A percentile compares a stretch with the other conserved stretches of the same genome.
phyloP scores from a whole-genome alignment of 305 asterid species.

The Withania somnifera region DNA sequence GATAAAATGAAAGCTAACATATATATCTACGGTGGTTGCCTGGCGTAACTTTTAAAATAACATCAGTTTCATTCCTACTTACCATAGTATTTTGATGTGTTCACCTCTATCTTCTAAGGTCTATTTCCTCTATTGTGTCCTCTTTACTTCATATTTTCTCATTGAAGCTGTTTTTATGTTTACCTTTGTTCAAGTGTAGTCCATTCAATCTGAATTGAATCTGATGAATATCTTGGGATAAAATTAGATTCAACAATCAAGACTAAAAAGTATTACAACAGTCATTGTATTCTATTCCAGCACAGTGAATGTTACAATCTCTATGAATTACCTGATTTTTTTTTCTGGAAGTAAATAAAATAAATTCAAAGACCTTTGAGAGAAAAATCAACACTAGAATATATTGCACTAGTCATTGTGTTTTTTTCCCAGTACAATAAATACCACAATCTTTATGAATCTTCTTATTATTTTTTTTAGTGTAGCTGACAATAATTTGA shows the following conservation, averaged over 20 bases:
- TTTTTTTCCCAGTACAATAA: no score
- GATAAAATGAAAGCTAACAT: neutral
- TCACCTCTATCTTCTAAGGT: neutral
- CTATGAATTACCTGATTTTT: neutral
- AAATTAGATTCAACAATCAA: neutral
- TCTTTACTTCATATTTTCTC: neutral
- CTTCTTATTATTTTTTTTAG: no score
- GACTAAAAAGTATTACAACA: neutral
- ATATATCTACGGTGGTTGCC: neutral
- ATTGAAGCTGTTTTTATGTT: neutral
- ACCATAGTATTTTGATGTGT: neutral
- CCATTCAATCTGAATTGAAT: neutral
- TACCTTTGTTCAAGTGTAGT: neutral
- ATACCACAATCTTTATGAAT: no score
- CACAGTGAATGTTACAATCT: neutral
- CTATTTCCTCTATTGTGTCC: neutral
- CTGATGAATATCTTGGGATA: neutral
- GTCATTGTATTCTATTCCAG: neutral
- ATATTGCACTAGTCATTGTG: no score
- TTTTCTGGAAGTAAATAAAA: neutral
- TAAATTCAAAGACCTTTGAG: neutral
- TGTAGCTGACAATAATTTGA: no score
- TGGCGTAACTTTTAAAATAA: neutral
- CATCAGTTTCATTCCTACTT: neutral
- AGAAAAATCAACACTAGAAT: no score